Base-by-base conservation (phyloP, 768 basidiomycete species). In the Trametes meyenii region DNA sequence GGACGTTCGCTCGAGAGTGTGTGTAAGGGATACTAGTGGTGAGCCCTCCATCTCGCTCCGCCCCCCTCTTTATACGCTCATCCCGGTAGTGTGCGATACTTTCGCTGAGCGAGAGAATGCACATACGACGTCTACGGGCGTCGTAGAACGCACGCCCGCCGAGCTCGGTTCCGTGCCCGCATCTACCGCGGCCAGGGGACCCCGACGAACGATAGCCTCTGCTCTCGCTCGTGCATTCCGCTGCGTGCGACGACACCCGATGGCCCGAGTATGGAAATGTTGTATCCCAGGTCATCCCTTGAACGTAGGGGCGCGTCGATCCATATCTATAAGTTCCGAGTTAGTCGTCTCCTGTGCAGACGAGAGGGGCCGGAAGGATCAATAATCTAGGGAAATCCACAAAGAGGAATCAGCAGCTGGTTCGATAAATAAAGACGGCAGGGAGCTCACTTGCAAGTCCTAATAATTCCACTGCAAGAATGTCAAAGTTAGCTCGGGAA, bases 171-270 rank as follows among this genome's bases (percentile, higher is more conserved):
- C 45, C 29, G 14, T 17, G 8, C 7, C 23, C 36, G 6, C 35
- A 21, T n/a, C 36, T 24, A 39, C 23, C 5, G 13, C 56, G 46
- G 56, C 24, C 56, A 57, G 56, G 56, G 56, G 35, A 3, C 40
- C 56, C 56, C 56, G 56, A 12, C 46, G 35, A 38, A 29, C 21
- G 14, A 24, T 46, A 8, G 17, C 4, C 46, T 26, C 11, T 13
- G 33, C 21, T 19, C 48, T 17, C 23, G 7, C 48, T 19, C 45
- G 46, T 57, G 56, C 56, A 57, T 57, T 50, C 48, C 56, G 56
- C 11, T 38, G 4, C 56, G 14, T 57, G 24, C 48, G 40, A 45
- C 36, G 23, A 38, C 48, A 29, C 48, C 38, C 42, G 48, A 21
- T 17, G 39, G 21, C 3, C 3, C 2, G 19, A 5, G 1, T 13